A percentile compares a stretch with the other conserved stretches of the same genome.
These are phyloP conservation scores for Calonectria pteridis DNA, from an alignment of 2,329 filamentous ascomycete species.

Conservation along the genomic window DNA sequence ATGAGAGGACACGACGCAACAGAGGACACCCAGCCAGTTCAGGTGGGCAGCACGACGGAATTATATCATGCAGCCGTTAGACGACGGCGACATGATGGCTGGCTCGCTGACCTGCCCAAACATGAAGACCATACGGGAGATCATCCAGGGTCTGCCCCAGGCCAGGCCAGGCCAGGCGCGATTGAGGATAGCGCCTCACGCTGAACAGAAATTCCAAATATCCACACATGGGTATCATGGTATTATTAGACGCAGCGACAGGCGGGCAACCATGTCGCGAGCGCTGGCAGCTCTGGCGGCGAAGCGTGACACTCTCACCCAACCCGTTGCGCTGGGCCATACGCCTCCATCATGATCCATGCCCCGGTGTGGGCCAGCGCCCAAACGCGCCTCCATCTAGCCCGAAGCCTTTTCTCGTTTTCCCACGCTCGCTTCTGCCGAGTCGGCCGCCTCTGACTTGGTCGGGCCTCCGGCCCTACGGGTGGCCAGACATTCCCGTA, in stretches of 20 bases:
- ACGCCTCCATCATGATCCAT: not conserved
- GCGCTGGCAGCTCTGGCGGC: not conserved
- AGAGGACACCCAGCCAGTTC: not conserved
- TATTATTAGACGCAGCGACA: constrained; percentile 4
- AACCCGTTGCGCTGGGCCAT: not conserved
- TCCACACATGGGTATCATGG: not conserved
- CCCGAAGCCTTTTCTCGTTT: not conserved
- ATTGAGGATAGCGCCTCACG: not conserved
- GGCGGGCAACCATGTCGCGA: not conserved
- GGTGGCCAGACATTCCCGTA: not conserved
- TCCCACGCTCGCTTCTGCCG: constrained; percentile 4
- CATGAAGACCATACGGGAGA: not conserved
- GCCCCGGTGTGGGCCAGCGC: not conserved
- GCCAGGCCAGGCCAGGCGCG: not conserved
- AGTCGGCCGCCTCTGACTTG: constrained; percentile 1
- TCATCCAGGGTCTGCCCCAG: not conserved
- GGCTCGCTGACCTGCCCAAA: not conserved
- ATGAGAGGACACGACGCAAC: not conserved
- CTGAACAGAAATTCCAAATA: constrained; percentile 2
- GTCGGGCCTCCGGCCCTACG: not conserved
- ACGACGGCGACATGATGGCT: constrained; percentile 7
- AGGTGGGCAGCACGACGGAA: not conserved
- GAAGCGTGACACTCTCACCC: not conserved
- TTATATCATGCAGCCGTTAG: constrained; percentile 1
- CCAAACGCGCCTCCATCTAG: not conserved